Evolutionary conservation across 1,284 basidiomycete species (phyloP), one percentile per base, ranked within the genome.

Genomic region (Melampsora americana): DNA sequence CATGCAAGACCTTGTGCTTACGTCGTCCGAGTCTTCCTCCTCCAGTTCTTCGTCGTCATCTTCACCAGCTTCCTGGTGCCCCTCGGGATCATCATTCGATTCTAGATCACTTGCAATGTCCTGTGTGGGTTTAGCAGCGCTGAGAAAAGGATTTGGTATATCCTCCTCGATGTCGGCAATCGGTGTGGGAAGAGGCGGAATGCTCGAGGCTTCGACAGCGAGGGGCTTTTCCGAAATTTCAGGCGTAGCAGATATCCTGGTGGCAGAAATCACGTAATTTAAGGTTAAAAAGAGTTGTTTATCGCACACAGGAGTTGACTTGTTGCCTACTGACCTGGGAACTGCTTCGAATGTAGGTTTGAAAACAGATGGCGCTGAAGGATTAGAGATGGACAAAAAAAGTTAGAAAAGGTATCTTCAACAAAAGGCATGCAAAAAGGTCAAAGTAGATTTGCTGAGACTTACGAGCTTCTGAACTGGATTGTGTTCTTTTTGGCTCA

Each of bases 21-120:
- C 71, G 39, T 74, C 71, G 20, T 74, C 71, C 18, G 71, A 74
- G 5, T 74, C 71, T 26, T 74, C 71, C 50, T 67, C 71, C 28
- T 74, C 50, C 26, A 35, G 50, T n/a, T 26, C 64, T 35, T 74
- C 61, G 1, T 74, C 64, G 5, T 66, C 62, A n/a, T 73, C 68
- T 5, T 60, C 71, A 11, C 23, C 66, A 30, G 5, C 11, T 68
- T 26, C 44, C 20, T 48, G 42, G 18, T 26, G 6, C 48, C 53
- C 16, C 48, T 48, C 16, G 2, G 1, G 23, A 44, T 62, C 23
- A 53, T 32, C 11, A 23, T 46, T 48, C 42, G 46, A 14, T 65
- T 62, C 7, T 56, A 32, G 39, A 16, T 39, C 30, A 7, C 28
- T 35, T 28, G 28, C 3, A n/a, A 39, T 18, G 46, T 23, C 64